Base-by-base conservation (phyloP, 1,139 yeast genomes). In the Saccharomyces hybrid region DNA sequence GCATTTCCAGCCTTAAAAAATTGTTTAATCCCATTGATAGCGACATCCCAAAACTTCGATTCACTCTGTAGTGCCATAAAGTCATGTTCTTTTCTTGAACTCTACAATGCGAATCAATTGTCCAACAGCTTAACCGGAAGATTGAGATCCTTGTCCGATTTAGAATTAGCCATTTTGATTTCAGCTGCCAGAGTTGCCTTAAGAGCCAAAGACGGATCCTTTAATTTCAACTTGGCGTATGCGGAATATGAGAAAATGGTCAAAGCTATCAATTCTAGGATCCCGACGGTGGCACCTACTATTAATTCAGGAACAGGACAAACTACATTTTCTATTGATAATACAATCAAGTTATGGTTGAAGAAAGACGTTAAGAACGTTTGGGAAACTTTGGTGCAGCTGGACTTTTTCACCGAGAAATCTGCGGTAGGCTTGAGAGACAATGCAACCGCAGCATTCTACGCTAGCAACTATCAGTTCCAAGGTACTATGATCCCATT, bases 221-320 rank as follows among this genome's bases (percentile, higher is more conserved):
- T 84, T 24, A 91, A 89, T 67, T 85, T 90, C 71, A 88, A 86
- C 61, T 74, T 89, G 58, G 87, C 86, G 0, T 86, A 84, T 67
- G 83, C 83, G 46, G 98, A 93, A 68, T 93, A 89, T 68, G 67
- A 70, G n/a, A 73, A 72, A 1, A 77, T 83, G 76, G 75, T 83
- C 49, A 78, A 79, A 56, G 64, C 68, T 0, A 71, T 77, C 57
- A 79, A 82, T 57, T 76, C 77, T 27, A 71, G 78, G 26, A 72
- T 75, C 12, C 73, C 78, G 9, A 67, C 77, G 1, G 62, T 72
- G 11, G 67, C 71, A 6, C 67, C 75, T 9, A 74, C 74, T 19
- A 68, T 68, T 38, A 65, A 65, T 48, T 61, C 71, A 27, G 63
- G 71, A 49, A 50, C 44, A 38, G 48, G 44, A 7, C 47, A 52